These are phyloP conservation scores for Cercophora samala DNA, from an alignment of 495 filamentous ascomycete species.

Conservation along the genomic window DNA sequence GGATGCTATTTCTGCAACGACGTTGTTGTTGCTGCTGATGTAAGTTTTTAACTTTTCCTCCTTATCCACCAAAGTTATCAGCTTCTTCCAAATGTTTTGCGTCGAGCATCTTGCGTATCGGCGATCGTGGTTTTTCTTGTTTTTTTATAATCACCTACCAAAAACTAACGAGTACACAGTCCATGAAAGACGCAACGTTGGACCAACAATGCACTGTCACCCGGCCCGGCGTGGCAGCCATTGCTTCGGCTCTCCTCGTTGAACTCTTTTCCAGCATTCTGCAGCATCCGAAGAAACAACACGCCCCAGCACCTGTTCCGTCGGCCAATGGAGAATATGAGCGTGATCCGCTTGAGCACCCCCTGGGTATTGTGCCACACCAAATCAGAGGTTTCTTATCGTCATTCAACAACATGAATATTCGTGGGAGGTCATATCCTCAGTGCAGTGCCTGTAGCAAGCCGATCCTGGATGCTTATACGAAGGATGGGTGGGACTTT, in stretches of 20 bases:
- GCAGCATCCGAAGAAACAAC: slow-evolving; percentile 71
- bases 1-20: slow-evolving; percentile 99
- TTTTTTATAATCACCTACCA: slow-evolving; percentile 29
- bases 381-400: slow-evolving; percentile 90
- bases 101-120: too few relatives aligned
- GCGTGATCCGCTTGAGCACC: slow-evolving; percentile 59
- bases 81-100: too few relatives aligned
- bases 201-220: slow-evolving; percentile 99
- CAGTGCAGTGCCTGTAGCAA: slow-evolving; percentile 91
- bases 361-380: slow-evolving; percentile 86
- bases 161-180: slow-evolving; percentile 53
- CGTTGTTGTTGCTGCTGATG: slow-evolving; percentile 90
- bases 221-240: slow-evolving; percentile 83
- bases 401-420: slow-evolving; percentile 76
- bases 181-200: slow-evolving; percentile 85
- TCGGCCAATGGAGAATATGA: slow-evolving; percentile 43
- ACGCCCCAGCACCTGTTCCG: slow-evolving; percentile 51
- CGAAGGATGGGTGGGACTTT: slow-evolving; percentile 76
- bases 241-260: slow-evolving; percentile 88
- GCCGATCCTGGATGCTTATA: slow-evolving; percentile 68
- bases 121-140: too few relatives aligned
- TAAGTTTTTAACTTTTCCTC: slow-evolving; percentile 47
- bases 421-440: slow-evolving; percentile 78
- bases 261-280: slow-evolving; percentile 83
- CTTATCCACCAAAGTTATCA: too few relatives aligned